Conservation (phyloP, 805 yeast species). For the Saccharomycopsis babjevae region DNA sequence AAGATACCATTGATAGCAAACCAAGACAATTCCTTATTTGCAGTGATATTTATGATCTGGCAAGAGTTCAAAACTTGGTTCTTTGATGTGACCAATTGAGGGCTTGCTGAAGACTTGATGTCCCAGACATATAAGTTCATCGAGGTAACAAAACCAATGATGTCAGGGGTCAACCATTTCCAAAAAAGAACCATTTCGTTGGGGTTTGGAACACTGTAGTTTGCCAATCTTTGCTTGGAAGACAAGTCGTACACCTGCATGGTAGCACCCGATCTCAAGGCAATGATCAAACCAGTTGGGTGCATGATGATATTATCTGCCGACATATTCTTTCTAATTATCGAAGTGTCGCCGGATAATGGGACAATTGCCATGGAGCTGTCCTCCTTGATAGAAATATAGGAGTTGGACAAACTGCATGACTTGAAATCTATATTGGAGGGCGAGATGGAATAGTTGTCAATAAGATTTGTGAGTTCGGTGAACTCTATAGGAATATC, state of each 20-base stretch:
- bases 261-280: constrained; percentile 92
- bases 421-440: constrained; percentile 83
- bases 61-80: constrained; percentile 68
- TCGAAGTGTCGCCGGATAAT: constrained; percentile 54
- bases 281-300: constrained; percentile 79
- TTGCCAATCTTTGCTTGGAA: constrained; percentile 79
- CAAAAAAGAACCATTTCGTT: constrained; percentile 58
- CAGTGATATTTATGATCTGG: constrained; percentile 84
- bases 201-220: constrained; percentile 77
- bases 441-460: constrained; percentile 44
- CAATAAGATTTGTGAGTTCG: constrained; percentile 75
- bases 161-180: constrained; percentile 77
- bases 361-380: constrained; percentile 94
- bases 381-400: constrained; percentile 54
- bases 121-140: constrained; percentile 71
- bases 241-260: constrained; percentile 90
- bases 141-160: constrained; percentile 78
- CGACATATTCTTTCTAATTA: constrained; percentile 77
- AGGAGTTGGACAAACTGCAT: constrained; percentile 86
- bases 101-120: constrained; percentile 71
- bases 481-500: constrained; percentile 96
- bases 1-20: constrained; percentile 91
- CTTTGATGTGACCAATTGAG: constrained; percentile 69
- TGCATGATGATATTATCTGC: constrained; percentile 98
- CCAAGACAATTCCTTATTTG: constrained; percentile 79